Conservation (phyloP, 2,329 filamentous ascomycete genomes). For the Dichotomopilus funicola region DNA sequence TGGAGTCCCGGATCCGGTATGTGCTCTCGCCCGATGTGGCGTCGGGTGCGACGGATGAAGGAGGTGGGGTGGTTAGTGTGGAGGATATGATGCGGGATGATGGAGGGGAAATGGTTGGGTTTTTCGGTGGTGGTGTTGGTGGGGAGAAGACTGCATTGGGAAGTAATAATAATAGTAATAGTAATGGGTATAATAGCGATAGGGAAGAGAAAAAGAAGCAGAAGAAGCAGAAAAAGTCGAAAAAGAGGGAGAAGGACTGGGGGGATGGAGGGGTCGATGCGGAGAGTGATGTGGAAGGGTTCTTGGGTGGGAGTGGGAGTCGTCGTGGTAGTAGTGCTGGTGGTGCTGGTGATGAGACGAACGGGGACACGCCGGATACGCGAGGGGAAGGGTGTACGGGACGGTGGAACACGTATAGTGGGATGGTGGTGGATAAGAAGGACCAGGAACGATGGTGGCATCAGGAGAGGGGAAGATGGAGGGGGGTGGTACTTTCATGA, state of each 20-base stretch:
- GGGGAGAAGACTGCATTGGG: constrained; percentile 9
- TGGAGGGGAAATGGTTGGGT: constrained; percentile 36
- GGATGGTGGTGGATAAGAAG: constrained; percentile 28
- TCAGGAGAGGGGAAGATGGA: constrained; percentile 31
- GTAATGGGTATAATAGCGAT: no score
- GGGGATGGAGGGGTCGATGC: constrained; percentile 10
- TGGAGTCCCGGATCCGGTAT: constrained; percentile 55
- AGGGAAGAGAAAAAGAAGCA: no score
- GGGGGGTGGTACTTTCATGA: constrained; percentile 25
- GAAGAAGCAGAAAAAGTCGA: neutral
- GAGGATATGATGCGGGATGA: constrained; percentile 45
- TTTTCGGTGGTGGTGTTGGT: neutral
- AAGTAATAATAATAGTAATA: no score
- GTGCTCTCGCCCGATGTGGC: constrained; percentile 50
- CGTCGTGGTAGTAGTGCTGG: neutral
- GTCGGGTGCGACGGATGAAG: constrained; percentile 48
- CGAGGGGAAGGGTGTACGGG: constrained; percentile 29
- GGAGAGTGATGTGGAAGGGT: constrained; percentile 7
- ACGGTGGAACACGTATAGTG: constrained; percentile 29
- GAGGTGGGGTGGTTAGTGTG: constrained; percentile 49
- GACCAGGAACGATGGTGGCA: constrained; percentile 32
- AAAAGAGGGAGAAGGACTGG: constrained; percentile 12
- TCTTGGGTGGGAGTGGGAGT: no score
- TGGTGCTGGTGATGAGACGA: constrained; percentile 5
- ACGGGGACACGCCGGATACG: no score